phyloP scores from a whole-genome alignment of 768 basidiomycete species.

The Rhodotorula taiwanensis region DNA sequence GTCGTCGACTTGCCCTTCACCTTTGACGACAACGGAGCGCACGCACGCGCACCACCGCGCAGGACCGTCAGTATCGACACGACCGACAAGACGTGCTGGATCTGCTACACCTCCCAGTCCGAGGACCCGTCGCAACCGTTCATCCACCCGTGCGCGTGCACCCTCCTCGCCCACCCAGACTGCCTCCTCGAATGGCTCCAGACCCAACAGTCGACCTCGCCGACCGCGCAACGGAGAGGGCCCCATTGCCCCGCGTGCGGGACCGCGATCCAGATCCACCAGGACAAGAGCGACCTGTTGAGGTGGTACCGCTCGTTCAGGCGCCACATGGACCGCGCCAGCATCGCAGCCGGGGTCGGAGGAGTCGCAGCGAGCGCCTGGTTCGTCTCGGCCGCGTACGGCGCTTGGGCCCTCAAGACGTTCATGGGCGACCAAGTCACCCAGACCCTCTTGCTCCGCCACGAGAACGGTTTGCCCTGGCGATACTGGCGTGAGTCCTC shows the following conservation, averaged over 20 bases:
- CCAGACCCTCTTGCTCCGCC: conserved; percentile 2
- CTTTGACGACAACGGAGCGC: too few species aligned
- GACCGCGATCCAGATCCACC: conserved; percentile 21
- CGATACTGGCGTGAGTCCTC: conserved; percentile 24
- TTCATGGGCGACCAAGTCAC: conserved; percentile 28
- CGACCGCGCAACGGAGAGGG: background rate
- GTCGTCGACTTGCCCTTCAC: too few species aligned
- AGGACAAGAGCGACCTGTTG: conserved; percentile 2
- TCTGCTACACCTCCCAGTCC: conserved; percentile 34
- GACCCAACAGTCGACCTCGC: background rate
- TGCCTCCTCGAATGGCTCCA: conserved; percentile 38
- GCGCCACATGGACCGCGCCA: background rate
- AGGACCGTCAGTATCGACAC: background rate
- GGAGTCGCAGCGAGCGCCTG: conserved; percentile 21
- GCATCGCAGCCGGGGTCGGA: conserved; percentile 21
- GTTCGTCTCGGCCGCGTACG: conserved; percentile 33
- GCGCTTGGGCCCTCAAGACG: conserved; percentile 26
- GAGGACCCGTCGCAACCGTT: conserved; percentile 1
- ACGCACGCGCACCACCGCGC: background rate
- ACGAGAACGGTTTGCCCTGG: conserved; percentile 2
- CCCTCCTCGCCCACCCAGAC: conserved; percentile 31
- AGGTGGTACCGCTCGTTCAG: background rate
- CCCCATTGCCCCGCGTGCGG: conserved; percentile 36
- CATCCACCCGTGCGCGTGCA: conserved; percentile 36
- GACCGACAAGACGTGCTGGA: conserved; percentile 34